A percentile compares a stretch with the other conserved stretches of the same genome.
Conservation (phyloP, 805 yeast species). For the Isabelozyma gotoi region DNA sequence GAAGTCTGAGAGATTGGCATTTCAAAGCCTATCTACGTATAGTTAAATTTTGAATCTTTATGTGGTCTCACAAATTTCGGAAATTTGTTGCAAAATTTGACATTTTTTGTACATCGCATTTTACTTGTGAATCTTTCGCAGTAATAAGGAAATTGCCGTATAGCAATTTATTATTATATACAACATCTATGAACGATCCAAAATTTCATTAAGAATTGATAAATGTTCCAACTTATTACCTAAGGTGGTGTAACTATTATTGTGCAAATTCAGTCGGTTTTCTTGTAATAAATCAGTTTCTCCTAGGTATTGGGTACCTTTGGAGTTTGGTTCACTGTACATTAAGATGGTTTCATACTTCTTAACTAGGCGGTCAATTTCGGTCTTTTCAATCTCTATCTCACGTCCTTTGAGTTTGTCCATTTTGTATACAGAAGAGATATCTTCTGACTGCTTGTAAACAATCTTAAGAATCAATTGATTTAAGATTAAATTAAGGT, state of each 20-base stretch:
- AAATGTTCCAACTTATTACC: background rate
- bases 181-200: background rate
- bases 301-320: constrained; percentile 1
- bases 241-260: background rate
- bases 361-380: constrained; percentile 17
- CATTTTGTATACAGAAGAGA: constrained; percentile 19
- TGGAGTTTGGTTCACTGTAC: constrained; percentile 2
- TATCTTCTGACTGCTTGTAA: constrained; percentile 27
- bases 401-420: constrained; percentile 27
- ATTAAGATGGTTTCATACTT: constrained; percentile 30
- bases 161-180: background rate
- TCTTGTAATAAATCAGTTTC: constrained; percentile 1
- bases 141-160: too few species aligned
- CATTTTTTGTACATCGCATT: background rate
- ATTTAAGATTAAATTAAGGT: constrained; percentile 50
- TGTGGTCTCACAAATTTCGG: background rate
- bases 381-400: constrained; percentile 15
- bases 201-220: background rate
- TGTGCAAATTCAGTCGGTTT: background rate
- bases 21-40: too few species aligned
- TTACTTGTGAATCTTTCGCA: too few species aligned
- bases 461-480: constrained; percentile 47
- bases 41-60: too few species aligned
- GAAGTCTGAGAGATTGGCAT: too few species aligned
- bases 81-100: background rate